Percentiles rank a stretch among this genome's conserved stretches.
These are phyloP conservation scores for Debaryomyces udenii DNA, from an alignment of 1,139 yeast species.

Conservation along the genomic window DNA sequence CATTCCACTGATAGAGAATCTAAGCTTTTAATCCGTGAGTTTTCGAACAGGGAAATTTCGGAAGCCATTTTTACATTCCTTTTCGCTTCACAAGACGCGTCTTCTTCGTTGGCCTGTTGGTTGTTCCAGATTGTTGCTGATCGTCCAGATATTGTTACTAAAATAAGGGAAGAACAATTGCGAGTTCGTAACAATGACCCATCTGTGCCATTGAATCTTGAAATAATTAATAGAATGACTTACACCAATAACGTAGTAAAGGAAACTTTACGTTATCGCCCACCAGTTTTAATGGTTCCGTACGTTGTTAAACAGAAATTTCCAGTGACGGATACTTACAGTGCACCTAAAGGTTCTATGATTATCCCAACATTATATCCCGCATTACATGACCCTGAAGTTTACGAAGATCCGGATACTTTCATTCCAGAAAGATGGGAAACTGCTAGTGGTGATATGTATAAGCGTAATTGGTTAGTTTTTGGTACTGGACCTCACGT, in stretches of 20 bases:
- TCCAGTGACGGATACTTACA: conserved; percentile 80
- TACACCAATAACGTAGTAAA: conserved; percentile 89
- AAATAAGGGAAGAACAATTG: conserved; percentile 90
- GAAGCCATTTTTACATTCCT: conserved; percentile 95
- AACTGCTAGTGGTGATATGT: conserved; percentile 48
- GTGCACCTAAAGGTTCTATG: conserved; percentile 97
- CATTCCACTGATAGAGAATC: conserved; percentile 49
- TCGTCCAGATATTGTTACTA: conserved; percentile 83
- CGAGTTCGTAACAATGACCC: conserved; percentile 80
- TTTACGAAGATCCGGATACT: conserved; percentile 89
- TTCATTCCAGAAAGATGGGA: conserved; percentile 96
- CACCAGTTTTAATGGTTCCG: conserved; percentile 98
- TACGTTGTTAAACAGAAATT: conserved; percentile 85
- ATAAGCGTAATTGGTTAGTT: conserved; percentile 90
- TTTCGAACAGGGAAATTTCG: conserved; percentile 87
- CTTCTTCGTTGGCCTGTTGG: conserved; percentile 98
- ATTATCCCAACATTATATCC: conserved; percentile 94
- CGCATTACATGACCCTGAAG: conserved; percentile 95
- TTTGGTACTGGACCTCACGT: conserved; percentile 97
- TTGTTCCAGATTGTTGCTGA: conserved; percentile 94
- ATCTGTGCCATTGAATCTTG: conserved; percentile 59
- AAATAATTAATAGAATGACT: conserved; percentile 79
- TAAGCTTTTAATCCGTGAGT: conserved; percentile 73
- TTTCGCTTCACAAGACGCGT: conserved; percentile 97
- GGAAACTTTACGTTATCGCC: conserved; percentile 92